Evolutionary conservation across 2,329 filamentous ascomycete genomes (phyloP), one percentile per base, ranked within the genome.

Genomic region (Cordyceps tenuipes): DNA sequence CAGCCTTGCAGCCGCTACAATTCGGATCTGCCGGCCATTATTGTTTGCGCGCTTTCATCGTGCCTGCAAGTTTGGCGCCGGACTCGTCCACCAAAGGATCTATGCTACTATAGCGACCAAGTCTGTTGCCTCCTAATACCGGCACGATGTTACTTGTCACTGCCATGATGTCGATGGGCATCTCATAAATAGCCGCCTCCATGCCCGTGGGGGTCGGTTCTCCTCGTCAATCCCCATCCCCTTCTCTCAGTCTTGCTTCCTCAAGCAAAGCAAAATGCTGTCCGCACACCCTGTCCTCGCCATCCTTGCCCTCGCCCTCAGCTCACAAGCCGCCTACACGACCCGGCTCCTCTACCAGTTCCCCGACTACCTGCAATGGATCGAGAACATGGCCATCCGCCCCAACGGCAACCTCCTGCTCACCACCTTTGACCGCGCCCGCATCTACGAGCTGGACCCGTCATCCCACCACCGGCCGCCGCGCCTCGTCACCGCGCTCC

Each of bases 321-420:
- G 49, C 13, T 19, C 46, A 21, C 57, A 47, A 23, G 57, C 57
- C 17, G 31, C 43, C 1, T 60, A 48, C 43, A 60, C 49, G 13
- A 15, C 43, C 7, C 49, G 43, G 19, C 57, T 60, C 9, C 19
- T 60, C 5, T 48, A 63, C 43, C 64, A 63, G 19, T 66, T 66
- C 49, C 62, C 64, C 13, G 49, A 48, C 57, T 31, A 50, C n/a
- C 29, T 54, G 12, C 61, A 64, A 48, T 65, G 61, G 53, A 46
- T 66, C 29, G 67, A 67, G 48, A 67, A 65, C 36, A 55, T 67
- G 31, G 64, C 63, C 6, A 36, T 67, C 13, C 63, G 62, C 0
- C 47, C 52, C 3, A 68, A 66, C 26, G 64, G 66, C 12, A 44
- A 65, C 15, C 21, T 68, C 3, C 46, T 68, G 1, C 43, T 63